These are phyloP conservation scores for Russula compacta DNA, from an alignment of 768 basidiomycete genomes.

Conservation along the genomic window DNA sequence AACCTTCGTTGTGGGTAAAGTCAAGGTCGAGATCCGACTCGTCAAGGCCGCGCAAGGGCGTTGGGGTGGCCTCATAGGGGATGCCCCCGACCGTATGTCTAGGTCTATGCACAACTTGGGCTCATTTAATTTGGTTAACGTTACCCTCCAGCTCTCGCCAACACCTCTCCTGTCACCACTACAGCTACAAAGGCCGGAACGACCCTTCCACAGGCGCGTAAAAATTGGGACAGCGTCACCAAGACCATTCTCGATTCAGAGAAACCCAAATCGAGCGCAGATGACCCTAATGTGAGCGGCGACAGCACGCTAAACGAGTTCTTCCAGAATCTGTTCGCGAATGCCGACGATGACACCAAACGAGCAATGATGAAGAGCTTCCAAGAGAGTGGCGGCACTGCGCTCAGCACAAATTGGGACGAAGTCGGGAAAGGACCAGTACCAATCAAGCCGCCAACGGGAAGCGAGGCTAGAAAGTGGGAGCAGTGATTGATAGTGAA, in stretches of 20 bases:
- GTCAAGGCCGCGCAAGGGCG: conserved; percentile 55
- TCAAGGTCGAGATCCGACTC: conserved; percentile 83
- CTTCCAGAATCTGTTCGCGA: conserved; percentile 86
- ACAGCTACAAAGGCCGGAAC: conserved; percentile 26
- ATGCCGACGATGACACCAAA: conserved; percentile 85
- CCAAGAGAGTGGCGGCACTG: conserved; percentile 89
- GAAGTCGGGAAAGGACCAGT: conserved; percentile 67
- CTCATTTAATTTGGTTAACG: background rate
- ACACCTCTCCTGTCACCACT: conserved; percentile 22
- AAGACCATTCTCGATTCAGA: conserved; percentile 55
- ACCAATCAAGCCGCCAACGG: conserved; percentile 74
- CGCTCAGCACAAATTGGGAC: conserved; percentile 92
- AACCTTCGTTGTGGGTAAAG: conserved; percentile 62
- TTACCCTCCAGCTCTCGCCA: conserved; percentile 25
- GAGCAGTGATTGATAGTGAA: conserved; percentile 20
- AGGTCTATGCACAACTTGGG: conserved; percentile 25
- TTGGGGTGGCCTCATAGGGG: conserved; percentile 72
- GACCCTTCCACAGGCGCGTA: conserved; percentile 38
- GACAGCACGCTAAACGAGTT: conserved; percentile 79
- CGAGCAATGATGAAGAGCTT: conserved; percentile 99
- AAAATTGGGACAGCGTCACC: conserved; percentile 90
- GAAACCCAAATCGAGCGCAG: conserved; percentile 56
- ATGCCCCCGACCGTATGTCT: conserved; percentile 67
- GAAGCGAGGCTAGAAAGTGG: conserved; percentile 82
- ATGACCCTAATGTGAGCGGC: conserved; percentile 87